phyloP scores from a whole-genome alignment of 2,329 filamentous ascomycete species.

The Ilyonectria robusta region DNA sequence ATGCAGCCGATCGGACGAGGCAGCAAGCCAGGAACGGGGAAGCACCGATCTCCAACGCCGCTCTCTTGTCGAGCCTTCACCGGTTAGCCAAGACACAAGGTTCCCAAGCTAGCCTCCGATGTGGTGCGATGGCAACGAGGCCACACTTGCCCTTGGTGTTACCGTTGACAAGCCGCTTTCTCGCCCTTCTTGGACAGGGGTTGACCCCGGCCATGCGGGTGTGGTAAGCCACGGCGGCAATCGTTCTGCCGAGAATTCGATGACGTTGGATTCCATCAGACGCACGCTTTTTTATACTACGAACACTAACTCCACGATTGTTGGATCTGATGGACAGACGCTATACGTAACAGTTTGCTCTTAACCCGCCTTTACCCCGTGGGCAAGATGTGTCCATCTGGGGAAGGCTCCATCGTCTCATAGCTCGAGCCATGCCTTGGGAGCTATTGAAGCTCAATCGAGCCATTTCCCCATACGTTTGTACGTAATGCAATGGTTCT shows the following conservation, averaged over 20 bases:
- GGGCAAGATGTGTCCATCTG: slow-evolving; percentile 42
- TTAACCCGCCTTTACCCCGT: slow-evolving; percentile 41
- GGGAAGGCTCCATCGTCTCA: slow-evolving; percentile 43
- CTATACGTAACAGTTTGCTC: slow-evolving; percentile 46
- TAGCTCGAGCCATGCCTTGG: slow-evolving; percentile 23
- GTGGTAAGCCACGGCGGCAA: slow-evolving; percentile 38
- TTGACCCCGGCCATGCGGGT: slow-evolving; percentile 29
- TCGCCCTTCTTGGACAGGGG: slow-evolving; percentile 31
- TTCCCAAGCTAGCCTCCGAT: slow-evolving; percentile 17
- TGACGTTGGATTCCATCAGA: slow-evolving; percentile 20
- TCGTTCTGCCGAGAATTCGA: slow-evolving; percentile 31
- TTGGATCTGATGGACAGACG: slow-evolving; percentile 37
- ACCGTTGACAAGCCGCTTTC: slow-evolving; percentile 16
- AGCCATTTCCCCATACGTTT: slow-evolving; percentile 38
- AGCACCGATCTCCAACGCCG: slow-evolving; percentile 30
- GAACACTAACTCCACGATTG: slow-evolving; percentile 38
- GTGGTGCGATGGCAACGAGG: slow-evolving; percentile 39
- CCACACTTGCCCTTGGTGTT: slow-evolving; percentile 20
- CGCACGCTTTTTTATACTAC: slow-evolving; percentile 25
- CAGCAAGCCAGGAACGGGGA: slow-evolving; percentile 17
- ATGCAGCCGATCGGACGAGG: slow-evolving; percentile 32
- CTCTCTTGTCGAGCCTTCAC: slow-evolving; percentile 7
- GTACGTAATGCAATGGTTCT: slow-evolving; percentile 45
- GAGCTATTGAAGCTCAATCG: slow-evolving; percentile 28
- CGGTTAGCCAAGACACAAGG: slow-evolving; percentile 23